These are phyloP conservation scores for Colletotrichum euphorbiae DNA, from an alignment of 2,329 filamentous ascomycete genomes.

Conservation along the genomic window DNA sequence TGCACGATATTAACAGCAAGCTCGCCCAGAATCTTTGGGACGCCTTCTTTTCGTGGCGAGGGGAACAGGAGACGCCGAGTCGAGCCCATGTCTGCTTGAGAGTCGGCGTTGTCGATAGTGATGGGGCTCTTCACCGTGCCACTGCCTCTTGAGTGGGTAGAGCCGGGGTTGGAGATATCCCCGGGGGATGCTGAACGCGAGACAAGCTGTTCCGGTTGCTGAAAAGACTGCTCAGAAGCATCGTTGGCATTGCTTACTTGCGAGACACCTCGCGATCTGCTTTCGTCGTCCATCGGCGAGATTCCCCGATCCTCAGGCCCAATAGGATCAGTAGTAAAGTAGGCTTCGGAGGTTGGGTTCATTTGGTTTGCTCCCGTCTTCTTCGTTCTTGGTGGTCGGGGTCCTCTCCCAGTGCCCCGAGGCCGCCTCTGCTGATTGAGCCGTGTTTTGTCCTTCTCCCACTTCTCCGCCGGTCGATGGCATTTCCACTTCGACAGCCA, in stretches of 20 bases:
- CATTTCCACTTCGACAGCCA: conserved; percentile 91
- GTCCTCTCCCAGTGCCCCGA: conserved; percentile 56
- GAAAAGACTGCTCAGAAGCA: conserved; percentile 18
- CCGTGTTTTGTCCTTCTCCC: conserved; percentile 74
- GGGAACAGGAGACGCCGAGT: conserved; percentile 82
- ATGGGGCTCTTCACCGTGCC: conserved; percentile 70
- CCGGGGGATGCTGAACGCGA: conserved; percentile 32
- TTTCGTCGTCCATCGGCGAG: conserved; percentile 33
- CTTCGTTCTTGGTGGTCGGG: conserved; percentile 54
- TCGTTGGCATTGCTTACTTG: conserved; percentile 37
- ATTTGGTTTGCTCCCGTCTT: conserved; percentile 59
- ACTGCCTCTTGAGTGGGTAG: conserved; percentile 65
- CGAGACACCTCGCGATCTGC: conserved; percentile 34
- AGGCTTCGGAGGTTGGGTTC: conserved; percentile 66
- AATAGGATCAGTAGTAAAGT: conserved; percentile 64
- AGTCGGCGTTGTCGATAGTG: conserved; percentile 60
- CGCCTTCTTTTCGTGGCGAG: conserved; percentile 75
- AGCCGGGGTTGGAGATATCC: conserved; percentile 52
- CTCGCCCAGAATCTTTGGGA: conserved; percentile 71
- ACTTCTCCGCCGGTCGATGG: conserved; percentile 86
- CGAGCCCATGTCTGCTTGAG: conserved; percentile 60
- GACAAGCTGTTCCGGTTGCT: conserved; percentile 22
- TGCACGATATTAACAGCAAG: conserved; percentile 65
- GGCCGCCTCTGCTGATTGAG: conserved; percentile 64
- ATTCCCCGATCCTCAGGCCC: conserved; percentile 50